phyloP scores from a whole-genome alignment of 2,329 filamentous ascomycete genomes.

The Aspergillus felis region DNA sequence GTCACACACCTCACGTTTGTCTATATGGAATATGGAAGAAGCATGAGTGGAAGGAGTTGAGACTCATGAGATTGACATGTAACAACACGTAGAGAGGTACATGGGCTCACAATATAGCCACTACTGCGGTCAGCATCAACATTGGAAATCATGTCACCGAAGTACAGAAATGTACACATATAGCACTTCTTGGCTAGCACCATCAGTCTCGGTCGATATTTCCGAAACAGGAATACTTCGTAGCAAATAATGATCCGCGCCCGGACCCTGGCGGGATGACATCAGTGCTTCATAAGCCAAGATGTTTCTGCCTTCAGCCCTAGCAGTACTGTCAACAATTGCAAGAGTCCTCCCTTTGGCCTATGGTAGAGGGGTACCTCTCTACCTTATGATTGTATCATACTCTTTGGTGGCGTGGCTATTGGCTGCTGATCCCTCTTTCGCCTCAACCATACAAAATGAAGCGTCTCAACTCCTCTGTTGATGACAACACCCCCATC shows the following conservation, averaged over 20 bases:
- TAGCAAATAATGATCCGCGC: not conserved
- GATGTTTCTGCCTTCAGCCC: not conserved
- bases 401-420: conserved; percentile 15
- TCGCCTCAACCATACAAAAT: conserved; percentile 9
- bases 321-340: too few species aligned
- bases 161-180: not conserved
- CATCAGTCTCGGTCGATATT: not conserved
- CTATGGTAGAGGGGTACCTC: too few species aligned
- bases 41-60: too few species aligned
- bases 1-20: too few species aligned
- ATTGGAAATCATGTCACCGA: too few species aligned
- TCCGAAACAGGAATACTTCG: not conserved
- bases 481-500: conserved; percentile 23
- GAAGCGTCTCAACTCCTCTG: conserved; percentile 21
- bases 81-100: not conserved
- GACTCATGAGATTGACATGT: too few species aligned
- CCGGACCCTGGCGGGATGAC: conserved; percentile 13
- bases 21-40: not conserved
- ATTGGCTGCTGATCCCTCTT: conserved; percentile 12
- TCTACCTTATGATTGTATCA: not conserved
- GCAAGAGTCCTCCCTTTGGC: not conserved
- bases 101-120: not conserved
- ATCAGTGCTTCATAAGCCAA: conserved; percentile 6
- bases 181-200: not conserved
- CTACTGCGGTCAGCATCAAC: not conserved